phyloP scores from a whole-genome alignment of 169 alveolate species.

The Babesia microti region DNA sequence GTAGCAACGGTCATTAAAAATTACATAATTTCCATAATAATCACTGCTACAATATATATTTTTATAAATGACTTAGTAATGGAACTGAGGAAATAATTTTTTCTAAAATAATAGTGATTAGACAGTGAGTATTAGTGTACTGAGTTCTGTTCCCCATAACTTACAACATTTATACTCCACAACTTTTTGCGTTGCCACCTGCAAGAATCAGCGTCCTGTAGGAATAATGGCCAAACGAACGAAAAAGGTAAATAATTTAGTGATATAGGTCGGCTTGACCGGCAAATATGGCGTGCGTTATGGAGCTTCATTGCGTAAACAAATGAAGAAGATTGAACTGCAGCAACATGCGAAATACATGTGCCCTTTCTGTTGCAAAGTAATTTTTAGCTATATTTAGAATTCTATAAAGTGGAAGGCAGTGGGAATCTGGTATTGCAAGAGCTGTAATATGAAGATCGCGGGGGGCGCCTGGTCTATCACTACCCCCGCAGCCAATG shows the following conservation, averaged over 20 bases:
- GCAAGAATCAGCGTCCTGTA: too few species aligned
- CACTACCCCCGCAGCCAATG: slow-evolving; percentile 88
- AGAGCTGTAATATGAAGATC: slow-evolving; percentile 80
- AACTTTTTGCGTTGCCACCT: too few species aligned
- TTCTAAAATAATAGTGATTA: too few species aligned
- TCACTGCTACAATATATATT: too few species aligned
- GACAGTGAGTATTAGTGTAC: too few species aligned
- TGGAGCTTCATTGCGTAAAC: slow-evolving; percentile 95
- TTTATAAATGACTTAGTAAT: too few species aligned
- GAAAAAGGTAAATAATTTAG: slow-evolving; percentile 22
- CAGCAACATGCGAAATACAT: slow-evolving; percentile 84
- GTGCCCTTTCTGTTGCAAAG: slow-evolving; percentile 95
- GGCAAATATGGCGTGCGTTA: slow-evolving; percentile 97
- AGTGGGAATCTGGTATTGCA: slow-evolving; percentile 96
- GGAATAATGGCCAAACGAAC: slow-evolving; percentile 51
- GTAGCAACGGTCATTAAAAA: too few species aligned
- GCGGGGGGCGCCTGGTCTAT: slow-evolving; percentile 98
- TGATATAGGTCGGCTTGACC: slow-evolving; percentile 87
- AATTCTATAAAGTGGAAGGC: slow-evolving; percentile 82
- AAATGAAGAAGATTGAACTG: slow-evolving; percentile 87
- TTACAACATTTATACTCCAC: too few species aligned
- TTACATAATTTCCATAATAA: too few species aligned
- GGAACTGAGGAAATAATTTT: too few species aligned
- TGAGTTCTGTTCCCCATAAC: too few species aligned
- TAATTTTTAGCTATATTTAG: slow-evolving; percentile 41